Percentiles rank a stretch among this genome's conserved stretches.
Conservation (phyloP, 140 eudicot species). For the Senecio squalidus region DNA sequence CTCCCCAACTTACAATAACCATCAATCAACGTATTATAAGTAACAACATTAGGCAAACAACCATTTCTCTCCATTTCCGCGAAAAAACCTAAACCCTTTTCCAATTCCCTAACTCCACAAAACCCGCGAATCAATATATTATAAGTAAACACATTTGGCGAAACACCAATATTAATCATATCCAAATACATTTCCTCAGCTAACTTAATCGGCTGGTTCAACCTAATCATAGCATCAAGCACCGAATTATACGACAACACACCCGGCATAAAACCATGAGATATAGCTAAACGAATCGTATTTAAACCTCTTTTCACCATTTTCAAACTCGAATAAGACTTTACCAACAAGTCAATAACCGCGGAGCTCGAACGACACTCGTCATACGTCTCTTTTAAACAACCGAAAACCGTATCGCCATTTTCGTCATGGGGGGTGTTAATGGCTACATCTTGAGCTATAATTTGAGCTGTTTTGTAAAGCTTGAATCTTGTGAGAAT, state of each 20-base stretch:
- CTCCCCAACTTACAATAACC: conserved; percentile 58
- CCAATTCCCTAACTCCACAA: conserved; percentile 44
- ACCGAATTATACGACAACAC: conserved; percentile 75
- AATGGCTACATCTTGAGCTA: conserved; percentile 53
- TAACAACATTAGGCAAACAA: conserved; percentile 80
- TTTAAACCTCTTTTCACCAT: conserved; percentile 62
- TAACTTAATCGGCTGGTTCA: conserved; percentile 19
- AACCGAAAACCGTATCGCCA: conserved; percentile 41
- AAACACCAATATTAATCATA: conserved; percentile 42
- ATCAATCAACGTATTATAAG: conserved; percentile 74
- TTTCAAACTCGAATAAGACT: conserved; percentile 54
- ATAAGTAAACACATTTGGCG: conserved; percentile 78
- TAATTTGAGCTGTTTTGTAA: conserved; percentile 58
- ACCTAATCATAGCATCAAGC: conserved; percentile 57
- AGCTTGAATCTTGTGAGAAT: conserved; percentile 75
- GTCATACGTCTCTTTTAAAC: conserved; percentile 46
- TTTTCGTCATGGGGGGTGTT: conserved; percentile 15
- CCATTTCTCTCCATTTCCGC: conserved; percentile 62
- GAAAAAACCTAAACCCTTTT: conserved; percentile 42
- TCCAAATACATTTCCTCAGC: conserved; percentile 45
- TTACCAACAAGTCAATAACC: conserved; percentile 81
- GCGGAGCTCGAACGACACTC: conserved; percentile 64
- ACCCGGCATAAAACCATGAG: conserved; percentile 76
- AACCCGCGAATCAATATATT: conserved; percentile 80
- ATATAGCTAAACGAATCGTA: conserved; percentile 48